These are phyloP conservation scores for Primulina eburnea DNA, from an alignment of 257 asterid species.

Conservation along the genomic window DNA sequence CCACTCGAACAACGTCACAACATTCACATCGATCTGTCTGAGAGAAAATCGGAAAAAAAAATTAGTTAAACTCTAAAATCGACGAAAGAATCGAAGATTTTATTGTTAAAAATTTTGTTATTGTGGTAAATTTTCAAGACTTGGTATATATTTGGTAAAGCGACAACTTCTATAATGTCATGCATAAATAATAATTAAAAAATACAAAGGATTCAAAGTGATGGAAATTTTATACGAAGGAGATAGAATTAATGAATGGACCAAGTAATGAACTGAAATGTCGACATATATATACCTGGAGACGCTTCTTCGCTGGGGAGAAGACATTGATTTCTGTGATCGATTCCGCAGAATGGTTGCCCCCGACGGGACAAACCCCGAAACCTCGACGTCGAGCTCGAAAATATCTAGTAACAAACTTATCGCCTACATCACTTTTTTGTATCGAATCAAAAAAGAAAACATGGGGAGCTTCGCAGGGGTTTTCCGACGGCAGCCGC, in stretches of 20 bases:
- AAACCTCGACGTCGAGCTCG: slow-evolving; percentile 33
- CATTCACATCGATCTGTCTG: slow-evolving; percentile 61
- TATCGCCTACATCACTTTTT: neutral
- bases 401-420: slow-evolving; percentile 26
- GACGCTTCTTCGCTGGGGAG: slow-evolving; percentile 28
- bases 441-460: slow-evolving; percentile 39
- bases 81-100: neutral
- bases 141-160: too few relatives aligned
- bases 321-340: slow-evolving; percentile 28
- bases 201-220: too few relatives aligned
- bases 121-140: too few relatives aligned
- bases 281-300: slow-evolving; percentile 27
- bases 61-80: neutral
- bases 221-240: too few relatives aligned
- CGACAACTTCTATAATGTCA: too few relatives aligned
- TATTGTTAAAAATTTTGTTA: too few relatives aligned
- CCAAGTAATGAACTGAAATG: neutral
- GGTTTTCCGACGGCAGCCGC: slow-evolving; percentile 27
- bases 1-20: slow-evolving; percentile 39
- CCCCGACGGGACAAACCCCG: slow-evolving; percentile 28
- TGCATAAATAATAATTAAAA: too few relatives aligned
- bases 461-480: slow-evolving; percentile 52
- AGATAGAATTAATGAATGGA: too few relatives aligned
- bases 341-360: slow-evolving; percentile 48
- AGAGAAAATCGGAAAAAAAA: neutral